Percentiles rank a stretch among this genome's conserved stretches.
These are phyloP conservation scores for Sugiyamaella chiloensis DNA, from an alignment of 805 yeast species.

Conservation along the genomic window DNA sequence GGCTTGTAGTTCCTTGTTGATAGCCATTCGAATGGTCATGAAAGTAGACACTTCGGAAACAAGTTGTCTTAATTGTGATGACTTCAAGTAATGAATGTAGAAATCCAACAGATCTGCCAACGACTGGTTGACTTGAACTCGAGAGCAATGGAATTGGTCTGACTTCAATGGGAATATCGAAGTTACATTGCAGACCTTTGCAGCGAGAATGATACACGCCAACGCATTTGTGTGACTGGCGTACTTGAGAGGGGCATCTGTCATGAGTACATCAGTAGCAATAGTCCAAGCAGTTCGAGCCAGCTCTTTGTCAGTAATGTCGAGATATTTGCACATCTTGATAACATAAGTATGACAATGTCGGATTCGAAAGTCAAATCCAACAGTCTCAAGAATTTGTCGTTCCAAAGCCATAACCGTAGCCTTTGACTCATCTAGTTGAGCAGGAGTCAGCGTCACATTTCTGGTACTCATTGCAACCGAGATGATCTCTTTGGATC, in stretches of 20 bases:
- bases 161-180: slow-evolving; percentile 34
- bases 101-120: slow-evolving; percentile 57
- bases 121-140: slow-evolving; percentile 43
- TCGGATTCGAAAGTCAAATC: slow-evolving; percentile 74
- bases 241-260: slow-evolving; percentile 62
- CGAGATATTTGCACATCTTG: slow-evolving; percentile 50
- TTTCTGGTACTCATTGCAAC: slow-evolving; percentile 28
- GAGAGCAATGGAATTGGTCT: slow-evolving; percentile 19
- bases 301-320: slow-evolving; percentile 42
- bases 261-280: slow-evolving; percentile 65
- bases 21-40: slow-evolving; percentile 22
- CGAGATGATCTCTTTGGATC: slow-evolving; percentile 57
- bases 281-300: slow-evolving; percentile 69
- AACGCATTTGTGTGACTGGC: slow-evolving; percentile 78
- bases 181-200: slow-evolving; percentile 40
- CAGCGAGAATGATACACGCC: slow-evolving; percentile 60
- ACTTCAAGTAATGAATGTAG: slow-evolving; percentile 55
- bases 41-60: slow-evolving; percentile 14
- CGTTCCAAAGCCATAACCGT: slow-evolving; percentile 61
- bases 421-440: slow-evolving; percentile 53
- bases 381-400: slow-evolving; percentile 68
- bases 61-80: slow-evolving; percentile 45
- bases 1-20: slow-evolving; percentile 46
- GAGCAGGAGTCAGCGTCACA: slow-evolving; percentile 29
- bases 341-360: slow-evolving; percentile 65